phyloP scores from a whole-genome alignment of 306 rosid genomes.

The Prunus dulcis region DNA sequence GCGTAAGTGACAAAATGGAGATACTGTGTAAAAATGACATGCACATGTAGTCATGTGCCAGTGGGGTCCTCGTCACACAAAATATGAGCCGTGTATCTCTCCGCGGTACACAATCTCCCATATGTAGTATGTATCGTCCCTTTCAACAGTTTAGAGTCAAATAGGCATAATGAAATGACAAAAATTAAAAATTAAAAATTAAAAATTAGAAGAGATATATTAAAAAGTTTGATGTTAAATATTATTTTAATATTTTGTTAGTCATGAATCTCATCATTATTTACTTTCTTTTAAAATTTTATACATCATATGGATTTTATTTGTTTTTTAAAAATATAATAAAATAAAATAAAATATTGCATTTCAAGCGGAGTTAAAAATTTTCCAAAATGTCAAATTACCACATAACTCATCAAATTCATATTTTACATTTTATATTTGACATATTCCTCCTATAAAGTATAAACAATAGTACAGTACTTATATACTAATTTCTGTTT shows the following conservation, averaged over 20 bases:
- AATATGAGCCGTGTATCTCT: neutral
- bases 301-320: too few relatives aligned
- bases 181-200: too few relatives aligned
- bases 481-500: neutral
- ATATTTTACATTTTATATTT: too few relatives aligned
- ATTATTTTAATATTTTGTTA: too few relatives aligned
- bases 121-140: neutral
- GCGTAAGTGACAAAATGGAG: neutral
- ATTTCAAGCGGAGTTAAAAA: fast-evolving
- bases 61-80: neutral
- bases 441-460: fast-evolving
- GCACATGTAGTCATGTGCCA: neutral
- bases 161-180: too few relatives aligned
- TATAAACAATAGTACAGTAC: neutral
- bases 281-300: too few relatives aligned
- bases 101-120: neutral
- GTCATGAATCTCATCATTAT: too few relatives aligned
- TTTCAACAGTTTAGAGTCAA: neutral
- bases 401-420: too few relatives aligned
- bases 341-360: too few relatives aligned
- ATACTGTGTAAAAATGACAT: neutral
- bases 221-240: too few relatives aligned
- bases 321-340: too few relatives aligned
- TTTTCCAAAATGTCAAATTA: too few relatives aligned
- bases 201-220: fast-evolving